These are phyloP conservation scores for Phytophthora hybrid DNA, from an alignment of 352 stramenopile genomes.

Conservation along the genomic window DNA sequence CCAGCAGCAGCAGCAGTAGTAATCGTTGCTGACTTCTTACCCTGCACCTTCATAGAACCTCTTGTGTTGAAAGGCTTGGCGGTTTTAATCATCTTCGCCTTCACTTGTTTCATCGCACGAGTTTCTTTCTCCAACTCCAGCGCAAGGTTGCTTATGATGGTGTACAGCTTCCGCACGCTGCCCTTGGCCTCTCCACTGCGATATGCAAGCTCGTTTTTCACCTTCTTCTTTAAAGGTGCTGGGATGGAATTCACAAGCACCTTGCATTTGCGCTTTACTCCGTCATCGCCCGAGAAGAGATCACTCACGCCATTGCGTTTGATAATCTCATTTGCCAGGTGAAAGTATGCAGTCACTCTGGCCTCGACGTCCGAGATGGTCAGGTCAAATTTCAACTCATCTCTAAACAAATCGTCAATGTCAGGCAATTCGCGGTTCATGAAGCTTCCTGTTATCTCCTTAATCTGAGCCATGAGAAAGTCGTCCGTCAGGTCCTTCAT, in stretches of 20 bases:
- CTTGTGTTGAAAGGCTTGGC: no score
- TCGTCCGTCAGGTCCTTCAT: slow-evolving; percentile 18
- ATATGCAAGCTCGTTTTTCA: no score
- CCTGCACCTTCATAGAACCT: no score
- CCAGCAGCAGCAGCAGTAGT: slow-evolving; percentile 10
- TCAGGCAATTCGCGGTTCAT: slow-evolving; percentile 20
- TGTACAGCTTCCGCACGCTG: no score
- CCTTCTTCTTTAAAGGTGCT: neutral
- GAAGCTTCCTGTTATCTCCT: slow-evolving; percentile 13
- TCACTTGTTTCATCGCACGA: slow-evolving; percentile 1
- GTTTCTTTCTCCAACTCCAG: neutral
- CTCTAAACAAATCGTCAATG: slow-evolving; percentile 8
- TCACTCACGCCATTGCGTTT: slow-evolving; percentile 15
- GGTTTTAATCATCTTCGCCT: no score
- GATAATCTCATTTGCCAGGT: slow-evolving; percentile 23
- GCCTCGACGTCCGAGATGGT: slow-evolving; percentile 15
- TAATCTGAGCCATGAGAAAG: slow-evolving; percentile 19
- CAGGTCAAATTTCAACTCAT: slow-evolving; percentile 14
- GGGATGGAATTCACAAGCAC: neutral
- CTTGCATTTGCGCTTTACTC: neutral
- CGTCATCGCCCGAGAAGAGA: neutral
- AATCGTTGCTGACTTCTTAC: neutral
- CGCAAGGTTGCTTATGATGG: no score
- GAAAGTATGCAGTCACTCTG: slow-evolving; percentile 12
- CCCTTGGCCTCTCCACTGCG: no score